phyloP scores from a whole-genome alignment of 352 stramenopile species.

The Sclerospora graminicola region DNA sequence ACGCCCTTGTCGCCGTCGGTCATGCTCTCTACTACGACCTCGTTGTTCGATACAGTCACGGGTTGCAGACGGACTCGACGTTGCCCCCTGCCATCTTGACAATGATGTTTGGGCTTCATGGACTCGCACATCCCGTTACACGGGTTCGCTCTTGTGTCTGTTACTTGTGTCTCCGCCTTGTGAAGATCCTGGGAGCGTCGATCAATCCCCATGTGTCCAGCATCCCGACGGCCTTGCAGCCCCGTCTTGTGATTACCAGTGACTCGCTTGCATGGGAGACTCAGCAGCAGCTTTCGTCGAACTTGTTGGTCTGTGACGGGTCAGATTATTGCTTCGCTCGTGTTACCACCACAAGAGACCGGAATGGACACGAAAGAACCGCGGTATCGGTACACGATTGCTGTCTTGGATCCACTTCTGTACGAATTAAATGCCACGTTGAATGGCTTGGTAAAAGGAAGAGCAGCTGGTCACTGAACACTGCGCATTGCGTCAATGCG shows the following conservation, averaged over 20 bases:
- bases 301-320: no score
- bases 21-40: slow-evolving; percentile 82
- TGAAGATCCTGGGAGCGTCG: slow-evolving; percentile 58
- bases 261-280: slow-evolving; percentile 51
- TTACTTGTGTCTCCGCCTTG: slow-evolving; percentile 75
- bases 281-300: no score
- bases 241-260: slow-evolving; percentile 44
- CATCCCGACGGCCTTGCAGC: slow-evolving; percentile 54
- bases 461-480: slow-evolving; percentile 42
- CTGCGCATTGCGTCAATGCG: slow-evolving; percentile 47
- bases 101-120: slow-evolving; percentile 70
- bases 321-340: slow-evolving; percentile 67
- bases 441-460: slow-evolving; percentile 20
- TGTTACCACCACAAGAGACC: slow-evolving; percentile 12
- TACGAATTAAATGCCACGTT: slow-evolving; percentile 50
- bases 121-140: slow-evolving; percentile 46
- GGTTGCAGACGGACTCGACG: slow-evolving; percentile 55
- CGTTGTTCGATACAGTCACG: slow-evolving; percentile 57
- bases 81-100: slow-evolving; percentile 62
- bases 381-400: slow-evolving; percentile 57
- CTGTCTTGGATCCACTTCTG: slow-evolving; percentile 62
- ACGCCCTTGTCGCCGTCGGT: slow-evolving; percentile 34
- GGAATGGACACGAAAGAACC: slow-evolving; percentile 48
- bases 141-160: slow-evolving; percentile 73
- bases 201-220: slow-evolving; percentile 70